A percentile compares a stretch with the other conserved stretches of the same genome.
These are phyloP conservation scores for Linnemannia hyalina DNA, from an alignment of 192 early-diverging fungal species.

Conservation along the genomic window DNA sequence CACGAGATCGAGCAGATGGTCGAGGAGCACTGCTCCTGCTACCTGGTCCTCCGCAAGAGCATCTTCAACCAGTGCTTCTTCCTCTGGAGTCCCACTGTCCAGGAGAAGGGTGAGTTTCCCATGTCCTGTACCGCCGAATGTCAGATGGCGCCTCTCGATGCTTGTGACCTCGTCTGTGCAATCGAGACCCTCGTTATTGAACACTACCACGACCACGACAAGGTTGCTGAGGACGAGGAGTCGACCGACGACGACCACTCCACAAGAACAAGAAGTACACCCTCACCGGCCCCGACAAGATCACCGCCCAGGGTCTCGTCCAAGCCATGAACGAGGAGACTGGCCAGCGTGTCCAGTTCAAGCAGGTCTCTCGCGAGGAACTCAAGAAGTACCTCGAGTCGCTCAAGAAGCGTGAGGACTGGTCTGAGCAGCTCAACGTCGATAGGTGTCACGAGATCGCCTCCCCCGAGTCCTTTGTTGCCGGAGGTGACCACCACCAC, in stretches of 20 bases:
- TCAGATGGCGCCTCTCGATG: conserved; percentile 33
- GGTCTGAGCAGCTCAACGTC: not conserved
- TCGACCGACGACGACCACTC: not conserved
- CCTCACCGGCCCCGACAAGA: conserved; percentile 28
- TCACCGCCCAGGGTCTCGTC: conserved; percentile 21
- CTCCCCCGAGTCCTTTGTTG: not conserved
- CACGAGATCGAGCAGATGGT: conserved; percentile 27
- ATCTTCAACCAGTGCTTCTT: conserved; percentile 33
- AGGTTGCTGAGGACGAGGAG: not conserved
- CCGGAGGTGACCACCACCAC: not conserved
- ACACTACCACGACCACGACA: not conserved
- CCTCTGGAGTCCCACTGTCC: conserved; percentile 24
- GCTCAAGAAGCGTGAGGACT: conserved; percentile 16
- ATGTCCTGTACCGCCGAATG: not conserved
- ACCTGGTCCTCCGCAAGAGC: conserved; percentile 36
- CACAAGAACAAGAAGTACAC: conserved; percentile 40
- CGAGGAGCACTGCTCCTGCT: conserved; percentile 7
- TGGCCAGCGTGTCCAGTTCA: conserved; percentile 27
- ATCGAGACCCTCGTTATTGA: conserved; percentile 16
- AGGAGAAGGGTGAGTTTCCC: conserved; percentile 29
- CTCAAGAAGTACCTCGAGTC: conserved; percentile 34
- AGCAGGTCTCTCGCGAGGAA: conserved; percentile 29
- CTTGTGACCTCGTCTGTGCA: conserved; percentile 23
- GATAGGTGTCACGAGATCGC: not conserved
- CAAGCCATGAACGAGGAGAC: conserved; percentile 19